phyloP scores from a whole-genome alignment of 1,284 basidiomycete genomes.

The Rhodotorula glutinis region DNA sequence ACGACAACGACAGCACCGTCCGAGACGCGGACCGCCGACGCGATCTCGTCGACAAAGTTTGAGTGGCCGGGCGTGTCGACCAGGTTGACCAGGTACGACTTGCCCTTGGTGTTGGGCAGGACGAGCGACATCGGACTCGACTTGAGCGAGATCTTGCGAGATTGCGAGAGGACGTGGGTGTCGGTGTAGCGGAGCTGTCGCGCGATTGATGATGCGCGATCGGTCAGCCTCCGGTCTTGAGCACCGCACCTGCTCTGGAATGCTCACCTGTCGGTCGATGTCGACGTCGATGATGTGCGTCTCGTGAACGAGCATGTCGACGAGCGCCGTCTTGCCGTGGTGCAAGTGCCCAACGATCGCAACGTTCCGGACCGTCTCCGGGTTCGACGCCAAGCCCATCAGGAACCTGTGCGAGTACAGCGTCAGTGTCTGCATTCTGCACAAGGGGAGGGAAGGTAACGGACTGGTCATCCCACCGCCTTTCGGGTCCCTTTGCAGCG shows the following conservation, averaged over 20 bases:
- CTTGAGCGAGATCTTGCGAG: constrained; percentile 91
- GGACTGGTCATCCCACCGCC: constrained; percentile 87
- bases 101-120: constrained; percentile 79
- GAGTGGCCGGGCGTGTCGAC: constrained; percentile 98
- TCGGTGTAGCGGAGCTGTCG: constrained; percentile 85
- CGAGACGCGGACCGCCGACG: constrained; percentile 77
- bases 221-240: background rate
- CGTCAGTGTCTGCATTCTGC: background rate
- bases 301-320: constrained; percentile 97
- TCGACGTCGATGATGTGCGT: constrained; percentile 95
- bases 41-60: constrained; percentile 97
- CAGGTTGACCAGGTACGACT: constrained; percentile 88
- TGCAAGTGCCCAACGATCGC: constrained; percentile 93
- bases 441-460: constrained; percentile 45
- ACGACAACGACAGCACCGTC: constrained; percentile 94
- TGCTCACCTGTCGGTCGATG: constrained; percentile 71
- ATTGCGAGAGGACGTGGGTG: constrained; percentile 81
- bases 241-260: background rate
- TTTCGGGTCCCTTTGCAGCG: constrained; percentile 73
- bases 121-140: constrained; percentile 94
- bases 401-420: constrained; percentile 63
- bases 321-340: constrained; percentile 92
- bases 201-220: background rate
- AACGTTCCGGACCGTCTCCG: constrained; percentile 92
- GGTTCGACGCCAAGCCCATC: constrained; percentile 84